Conservation (phyloP, 2,329 filamentous ascomycete genomes). For the Cladosporium sp. region DNA sequence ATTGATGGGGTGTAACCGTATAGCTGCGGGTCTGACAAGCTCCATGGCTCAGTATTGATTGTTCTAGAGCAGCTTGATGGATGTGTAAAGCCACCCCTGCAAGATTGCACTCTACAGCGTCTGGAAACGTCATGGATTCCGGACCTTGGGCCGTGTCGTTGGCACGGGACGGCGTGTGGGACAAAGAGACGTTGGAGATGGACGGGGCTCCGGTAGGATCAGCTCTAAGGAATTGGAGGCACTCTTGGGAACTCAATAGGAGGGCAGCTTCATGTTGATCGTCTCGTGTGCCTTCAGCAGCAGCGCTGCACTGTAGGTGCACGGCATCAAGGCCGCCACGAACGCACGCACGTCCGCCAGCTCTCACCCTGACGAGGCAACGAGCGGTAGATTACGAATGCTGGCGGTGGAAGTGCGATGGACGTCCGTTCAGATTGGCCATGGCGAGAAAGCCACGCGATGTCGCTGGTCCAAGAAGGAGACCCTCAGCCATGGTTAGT, state of each 20-base stretch:
- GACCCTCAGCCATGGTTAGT: neutral
- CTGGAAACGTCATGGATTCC: conserved; percentile 17
- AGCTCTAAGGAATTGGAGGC: neutral
- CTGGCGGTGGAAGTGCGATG: conserved; percentile 1
- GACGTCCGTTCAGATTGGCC: neutral
- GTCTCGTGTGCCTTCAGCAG: neutral
- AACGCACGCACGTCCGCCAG: neutral
- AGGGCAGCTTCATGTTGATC: neutral
- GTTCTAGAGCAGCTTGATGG: neutral
- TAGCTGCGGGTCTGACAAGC: neutral
- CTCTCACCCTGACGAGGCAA: neutral
- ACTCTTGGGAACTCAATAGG: neutral
- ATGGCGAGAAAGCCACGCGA: neutral
- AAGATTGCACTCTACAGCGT: conserved; percentile 7
- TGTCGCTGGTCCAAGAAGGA: neutral
- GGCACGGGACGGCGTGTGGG: neutral
- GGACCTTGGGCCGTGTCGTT: conserved; percentile 10
- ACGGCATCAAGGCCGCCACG: conserved; percentile 2
- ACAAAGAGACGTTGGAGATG: conserved; percentile 1
- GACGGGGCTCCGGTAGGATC: conserved; percentile 3
- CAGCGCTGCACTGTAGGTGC: neutral
- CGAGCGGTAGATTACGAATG: neutral
- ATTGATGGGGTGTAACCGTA: conserved; percentile 1
- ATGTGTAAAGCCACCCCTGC: neutral
- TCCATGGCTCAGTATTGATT: neutral